Percentiles rank a stretch among this genome's conserved stretches.
Evolutionary conservation across 306 rosid species (phyloP).

Genomic region (Hylodesmum podocarpum): DNA sequence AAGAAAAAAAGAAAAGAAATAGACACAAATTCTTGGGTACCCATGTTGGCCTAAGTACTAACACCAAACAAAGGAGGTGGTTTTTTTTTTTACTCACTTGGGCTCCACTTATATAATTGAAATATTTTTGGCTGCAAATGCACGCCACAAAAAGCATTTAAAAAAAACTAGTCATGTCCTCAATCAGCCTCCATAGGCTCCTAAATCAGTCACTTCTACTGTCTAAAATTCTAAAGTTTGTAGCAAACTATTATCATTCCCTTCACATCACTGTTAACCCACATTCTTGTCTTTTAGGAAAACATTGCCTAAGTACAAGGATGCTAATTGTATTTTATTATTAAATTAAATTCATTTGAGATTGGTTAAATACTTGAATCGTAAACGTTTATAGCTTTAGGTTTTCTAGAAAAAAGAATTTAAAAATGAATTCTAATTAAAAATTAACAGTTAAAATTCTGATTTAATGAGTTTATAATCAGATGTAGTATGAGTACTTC

Average conservation of each 20-base stretch:
- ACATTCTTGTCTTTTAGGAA: background rate
- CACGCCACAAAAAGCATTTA: constrained; percentile 28
- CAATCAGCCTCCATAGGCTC: background rate
- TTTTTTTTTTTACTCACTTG: background rate
- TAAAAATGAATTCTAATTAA: background rate
- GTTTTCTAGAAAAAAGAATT: background rate
- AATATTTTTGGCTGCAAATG: constrained; percentile 21
- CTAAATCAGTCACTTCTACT: background rate
- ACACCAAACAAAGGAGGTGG: background rate
- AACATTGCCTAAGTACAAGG: background rate
- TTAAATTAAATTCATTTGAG: background rate
- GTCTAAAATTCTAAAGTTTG: background rate
- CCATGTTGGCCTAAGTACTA: constrained; percentile 4
- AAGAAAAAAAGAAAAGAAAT: background rate
- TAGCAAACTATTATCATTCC: background rate
- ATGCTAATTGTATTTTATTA: background rate
- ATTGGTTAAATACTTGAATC: background rate
- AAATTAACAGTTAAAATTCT: background rate
- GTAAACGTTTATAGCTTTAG: background rate
- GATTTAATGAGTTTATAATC: too few relatives aligned
- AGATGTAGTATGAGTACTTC: too few relatives aligned
- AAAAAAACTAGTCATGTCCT: background rate
- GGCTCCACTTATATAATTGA: constrained; percentile 24
- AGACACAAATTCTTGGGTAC: too few relatives aligned
- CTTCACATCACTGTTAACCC: too few relatives aligned